Base-by-base conservation (phyloP, 768 basidiomycete genomes). In the Dioszegia aurantiaca region DNA sequence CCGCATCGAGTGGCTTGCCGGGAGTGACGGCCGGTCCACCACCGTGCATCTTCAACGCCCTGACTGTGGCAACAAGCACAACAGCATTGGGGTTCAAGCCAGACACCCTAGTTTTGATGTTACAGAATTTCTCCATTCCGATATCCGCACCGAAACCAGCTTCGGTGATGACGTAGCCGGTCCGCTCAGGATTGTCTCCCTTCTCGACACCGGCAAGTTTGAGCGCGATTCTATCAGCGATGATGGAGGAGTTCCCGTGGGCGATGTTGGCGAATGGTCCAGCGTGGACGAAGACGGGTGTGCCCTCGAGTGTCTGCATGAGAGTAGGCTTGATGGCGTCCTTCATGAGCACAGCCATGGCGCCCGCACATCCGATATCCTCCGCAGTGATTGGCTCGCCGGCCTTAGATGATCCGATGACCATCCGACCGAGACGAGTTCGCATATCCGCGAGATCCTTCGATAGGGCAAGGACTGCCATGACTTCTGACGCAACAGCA, bases 211-310 rank as follows among this genome's bases (percentile, higher is more conserved):
- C 94, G 17, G 91, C 94, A 24, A 99, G 86, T 79, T 99, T 99
- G 68, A 99, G 83, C 30, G 94, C 94, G 54, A 99, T 86, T 54
- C 87, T 85, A 77, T 99, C 94, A n/a, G 94, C 94, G 59, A 99
- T 83, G 76, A 99, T 94, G 39, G 94, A 98, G 0, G 93, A 97
- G 79, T 98, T 99, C 44, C 92, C 74, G 71, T 98, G 94, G 0
- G 94, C 94, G 62, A 99, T 99, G 81, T 99, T 98, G 64, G 94
- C 94, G 76, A 99, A 99, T 26, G 94, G 95, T 54, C 94, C 94
- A 3, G 94, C 94, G 75, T 98, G 94, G 4, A 99, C 95, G 72
- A 99, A 97, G 63, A 99, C 95, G 37, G 94, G 94, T 0, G 94
- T 99, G 42, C 94, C 94, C 81, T 97, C 88, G 39, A 98, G 81